Base-by-base conservation (phyloP, 345 rosid genomes). In the Ricinus communis region DNA sequence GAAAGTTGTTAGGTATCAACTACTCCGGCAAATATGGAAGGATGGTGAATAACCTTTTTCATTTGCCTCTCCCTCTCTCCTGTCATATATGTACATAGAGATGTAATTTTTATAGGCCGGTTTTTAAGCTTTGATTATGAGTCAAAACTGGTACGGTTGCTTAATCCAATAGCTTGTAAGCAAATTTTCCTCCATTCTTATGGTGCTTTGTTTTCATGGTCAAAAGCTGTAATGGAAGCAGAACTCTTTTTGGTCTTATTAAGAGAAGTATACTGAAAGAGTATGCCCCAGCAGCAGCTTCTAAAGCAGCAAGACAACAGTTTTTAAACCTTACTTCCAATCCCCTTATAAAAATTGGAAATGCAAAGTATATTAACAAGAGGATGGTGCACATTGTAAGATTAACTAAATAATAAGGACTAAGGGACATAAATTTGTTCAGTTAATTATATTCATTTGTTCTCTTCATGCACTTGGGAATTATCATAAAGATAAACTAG, bases 1-100 rank as follows among this genome's bases (percentile, higher is more conserved):
- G 36, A 74, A 68, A 43, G 73, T 74, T 41, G 55, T 74, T 5
- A 45, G 78, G 58, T 74, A 74, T 46, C 69, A 68, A 61, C 93
- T 94, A 46, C 90, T 94, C 22, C 84, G 80, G 67, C 91, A 88
- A 71, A 85, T 81, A 53, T 93, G 98, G 97, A 87, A 66, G 56
- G 88, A 76, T 65, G 83, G 81, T 58, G 83, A 85, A 66, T 79
- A 79, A 71, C 70, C 54, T 52, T 45, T 2, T 60, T 63, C 31
- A 22, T 49, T 61, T 56, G 5, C 19, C 36, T 47, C 22, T 45
- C 18, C 38, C 45, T 40, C 36, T 47, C 56, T 30, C 7, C 5
- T 49, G 27, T 24, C 33, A 13, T 21, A 4, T 53, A 12, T 46
- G 49, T 62, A 53, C 41, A 41, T 36, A 49, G 14, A 54, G 54